Evolutionary conservation across 768 basidiomycete genomes (phyloP), one percentile per base, ranked within the genome.

Genomic region (Calocera viscosa): DNA sequence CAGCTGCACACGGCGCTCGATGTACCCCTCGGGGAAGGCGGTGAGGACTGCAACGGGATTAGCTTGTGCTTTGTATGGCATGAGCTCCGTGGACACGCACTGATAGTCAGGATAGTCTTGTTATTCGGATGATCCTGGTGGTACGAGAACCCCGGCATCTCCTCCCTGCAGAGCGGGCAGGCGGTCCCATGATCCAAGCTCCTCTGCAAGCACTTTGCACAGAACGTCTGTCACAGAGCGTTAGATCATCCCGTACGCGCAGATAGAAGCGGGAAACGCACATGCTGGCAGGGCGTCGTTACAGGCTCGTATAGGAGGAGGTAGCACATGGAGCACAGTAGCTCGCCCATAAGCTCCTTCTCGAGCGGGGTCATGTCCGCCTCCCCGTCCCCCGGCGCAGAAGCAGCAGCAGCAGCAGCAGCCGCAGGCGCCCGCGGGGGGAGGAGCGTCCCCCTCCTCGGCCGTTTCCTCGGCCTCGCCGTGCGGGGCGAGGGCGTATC

Each of bases 241-340:
- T 16, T 30, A 49, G 1, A 64, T 66, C 65, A 69, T 49, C 34
- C 43, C 38, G 28, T 19, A 49, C 26, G 64, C 41, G 34, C 28
- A 40, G 39, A 26, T 41, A 66, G 35, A 38, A 67, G 66, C 64
- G 63, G 64, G 53, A 53, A 60, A 81, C 87, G 73, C 73, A 90
- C 91, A 77, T 98, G 95, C 75, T 97, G 94, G 76, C 95, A 97
- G 14, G 91, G 90, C 1, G 94, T 90, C 17, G 95, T 97, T 64
- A 94, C 81, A 3, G 95, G 94, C 69, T 91, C 85, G 77, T 86
- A 86, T 70, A 94, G 80, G 40, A 96, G 78, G 73, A 82, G 82
- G 73, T 89, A 89, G 77, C 95, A 98, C 35, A 98, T 94, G 75
- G 94, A 90, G 75, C 95, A 98, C 22, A 84, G 87, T 66, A 95